Percentiles rank a stretch among this genome's conserved stretches.
Conservation (phyloP, 1,284 basidiomycete genomes). For the Trichosporon coremiiforme region DNA sequence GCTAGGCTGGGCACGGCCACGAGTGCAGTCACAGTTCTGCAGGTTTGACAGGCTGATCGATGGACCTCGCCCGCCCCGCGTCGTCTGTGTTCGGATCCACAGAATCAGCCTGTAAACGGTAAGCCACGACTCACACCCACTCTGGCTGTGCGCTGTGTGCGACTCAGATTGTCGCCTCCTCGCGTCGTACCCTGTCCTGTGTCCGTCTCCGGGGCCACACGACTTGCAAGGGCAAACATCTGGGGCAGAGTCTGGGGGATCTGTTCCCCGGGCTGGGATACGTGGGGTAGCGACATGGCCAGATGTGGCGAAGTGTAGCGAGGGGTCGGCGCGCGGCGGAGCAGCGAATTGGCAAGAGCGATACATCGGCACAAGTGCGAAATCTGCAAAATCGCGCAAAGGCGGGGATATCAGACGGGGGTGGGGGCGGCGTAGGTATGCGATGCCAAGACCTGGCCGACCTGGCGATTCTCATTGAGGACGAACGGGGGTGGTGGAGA, state of each 20-base stretch:
- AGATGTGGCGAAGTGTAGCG: neutral
- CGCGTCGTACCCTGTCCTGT: neutral
- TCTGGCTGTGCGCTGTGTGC: neutral
- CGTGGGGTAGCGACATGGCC: slow-evolving; percentile 10
- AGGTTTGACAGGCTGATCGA: neutral
- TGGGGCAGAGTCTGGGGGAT: slow-evolving; percentile 11
- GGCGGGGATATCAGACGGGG: too few relatives aligned
- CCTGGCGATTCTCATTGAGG: neutral
- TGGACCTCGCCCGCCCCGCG: neutral
- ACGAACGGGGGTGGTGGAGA: neutral
- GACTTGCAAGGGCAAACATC: neutral
- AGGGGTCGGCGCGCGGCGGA: neutral
- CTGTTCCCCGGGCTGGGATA: slow-evolving; percentile 1
- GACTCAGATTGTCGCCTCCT: neutral
- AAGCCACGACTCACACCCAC: slow-evolving; percentile 6
- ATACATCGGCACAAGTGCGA: neutral
- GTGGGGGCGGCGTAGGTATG: slow-evolving; percentile 5
- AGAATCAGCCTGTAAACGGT: neutral
- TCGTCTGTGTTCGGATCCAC: neutral
- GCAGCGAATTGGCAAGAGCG: neutral
- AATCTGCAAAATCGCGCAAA: too few relatives aligned
- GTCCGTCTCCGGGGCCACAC: slow-evolving; percentile 7
- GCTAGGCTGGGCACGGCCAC: neutral
- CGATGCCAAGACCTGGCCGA: slow-evolving; percentile 1
- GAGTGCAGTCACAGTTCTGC: slow-evolving; percentile 2